phyloP scores from a whole-genome alignment of 1,139 yeast genomes.

The Suhomyces wounanorum region DNA sequence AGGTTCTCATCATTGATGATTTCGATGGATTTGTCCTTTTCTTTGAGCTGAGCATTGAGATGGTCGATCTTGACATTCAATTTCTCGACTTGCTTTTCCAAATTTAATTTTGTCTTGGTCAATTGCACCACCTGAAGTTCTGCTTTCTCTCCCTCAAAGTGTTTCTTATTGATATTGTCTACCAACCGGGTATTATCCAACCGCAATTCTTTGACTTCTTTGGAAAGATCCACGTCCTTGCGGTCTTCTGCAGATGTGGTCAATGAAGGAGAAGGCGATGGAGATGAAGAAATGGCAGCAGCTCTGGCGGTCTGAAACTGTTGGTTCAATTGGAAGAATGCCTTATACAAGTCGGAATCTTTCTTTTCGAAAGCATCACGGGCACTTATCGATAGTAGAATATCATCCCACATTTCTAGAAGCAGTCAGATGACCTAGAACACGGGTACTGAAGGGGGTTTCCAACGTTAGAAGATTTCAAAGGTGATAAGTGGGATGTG shows the following conservation, averaged over 20 bases:
- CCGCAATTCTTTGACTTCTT: constrained; percentile 12
- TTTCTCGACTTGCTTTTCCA: constrained; percentile 25
- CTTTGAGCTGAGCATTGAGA: constrained; percentile 49
- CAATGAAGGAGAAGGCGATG: constrained; percentile 21
- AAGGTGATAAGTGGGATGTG: not conserved
- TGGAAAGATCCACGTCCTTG: constrained; percentile 6
- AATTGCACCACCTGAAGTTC: constrained; percentile 19
- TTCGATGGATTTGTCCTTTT: constrained; percentile 59
- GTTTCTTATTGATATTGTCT: constrained; percentile 26
- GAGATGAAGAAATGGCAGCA: constrained; percentile 6
- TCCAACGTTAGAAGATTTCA: not conserved
- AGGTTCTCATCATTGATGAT: constrained; percentile 70
- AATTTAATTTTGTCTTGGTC: constrained; percentile 17
- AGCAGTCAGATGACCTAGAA: not conserved
- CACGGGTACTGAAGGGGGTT: not conserved
- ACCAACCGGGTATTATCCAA: constrained; percentile 23
- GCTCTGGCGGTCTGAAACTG: constrained; percentile 14
- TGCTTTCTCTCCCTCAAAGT: constrained; percentile 27
- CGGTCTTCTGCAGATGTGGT: constrained; percentile 10
- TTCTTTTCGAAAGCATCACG: constrained; percentile 39
- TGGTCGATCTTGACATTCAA: constrained; percentile 35
- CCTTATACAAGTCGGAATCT: constrained; percentile 34
- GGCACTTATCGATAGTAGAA: constrained; percentile 25
- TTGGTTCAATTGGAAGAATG: constrained; percentile 34
- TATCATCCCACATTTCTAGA: constrained; percentile 18